Evolutionary conservation across 345 rosid species (phyloP).

Genomic region (Citrus cavaleriei): DNA sequence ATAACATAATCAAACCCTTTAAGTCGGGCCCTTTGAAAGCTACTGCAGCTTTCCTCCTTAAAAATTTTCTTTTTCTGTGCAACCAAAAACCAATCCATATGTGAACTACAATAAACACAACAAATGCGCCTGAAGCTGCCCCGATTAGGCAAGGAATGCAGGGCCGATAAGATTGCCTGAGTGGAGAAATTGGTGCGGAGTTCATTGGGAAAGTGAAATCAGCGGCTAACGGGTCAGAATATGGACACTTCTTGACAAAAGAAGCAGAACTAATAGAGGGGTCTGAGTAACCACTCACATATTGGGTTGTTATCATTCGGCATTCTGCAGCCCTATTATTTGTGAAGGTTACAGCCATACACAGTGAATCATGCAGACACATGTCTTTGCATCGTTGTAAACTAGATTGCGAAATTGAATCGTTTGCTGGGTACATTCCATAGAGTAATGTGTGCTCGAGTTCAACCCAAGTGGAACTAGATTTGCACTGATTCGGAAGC

Average conservation of each 20-base stretch:
- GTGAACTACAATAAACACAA: conserved; percentile 48
- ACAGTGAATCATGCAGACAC: conserved; percentile 43
- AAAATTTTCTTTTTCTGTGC: conserved; percentile 39
- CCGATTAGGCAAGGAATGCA: conserved; percentile 61
- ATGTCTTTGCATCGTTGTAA: conserved; percentile 45
- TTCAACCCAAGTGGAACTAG: conserved; percentile 39
- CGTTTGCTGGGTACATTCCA: conserved; percentile 68
- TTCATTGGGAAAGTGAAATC: conserved; percentile 38
- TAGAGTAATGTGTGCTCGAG: conserved; percentile 52
- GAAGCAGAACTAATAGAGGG: conserved; percentile 59
- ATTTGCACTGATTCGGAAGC: conserved; percentile 39
- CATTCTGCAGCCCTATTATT: conserved; percentile 57
- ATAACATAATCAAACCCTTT: conserved; percentile 53
- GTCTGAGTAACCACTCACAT: conserved; percentile 62
- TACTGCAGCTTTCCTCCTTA: conserved; percentile 40
- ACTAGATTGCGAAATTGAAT: conserved; percentile 35
- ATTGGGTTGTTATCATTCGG: conserved; percentile 40
- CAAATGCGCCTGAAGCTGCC: conserved; percentile 48
- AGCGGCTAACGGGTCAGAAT: conserved; percentile 60
- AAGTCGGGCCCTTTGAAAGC: conserved; percentile 35
- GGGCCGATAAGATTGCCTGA: conserved; percentile 20
- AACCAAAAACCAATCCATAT: conserved; percentile 43
- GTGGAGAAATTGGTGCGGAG: conserved; percentile 20
- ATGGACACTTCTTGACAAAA: conserved; percentile 61
- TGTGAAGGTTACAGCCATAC: conserved; percentile 61